Evolutionary conservation across 257 asterid genomes (phyloP), one percentile per base, ranked within the genome.

Genomic region (Solanum etuberosum): DNA sequence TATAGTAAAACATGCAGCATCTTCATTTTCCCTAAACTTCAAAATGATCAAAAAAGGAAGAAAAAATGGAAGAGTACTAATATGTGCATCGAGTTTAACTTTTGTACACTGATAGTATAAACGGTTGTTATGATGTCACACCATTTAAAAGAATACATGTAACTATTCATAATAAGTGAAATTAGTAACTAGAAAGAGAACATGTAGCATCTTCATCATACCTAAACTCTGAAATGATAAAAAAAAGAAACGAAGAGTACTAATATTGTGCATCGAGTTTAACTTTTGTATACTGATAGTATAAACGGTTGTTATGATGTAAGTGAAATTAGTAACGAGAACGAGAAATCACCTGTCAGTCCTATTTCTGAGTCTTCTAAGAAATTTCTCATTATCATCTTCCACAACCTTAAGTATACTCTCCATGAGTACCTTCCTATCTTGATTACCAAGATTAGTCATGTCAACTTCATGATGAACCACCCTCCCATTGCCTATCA

Each of bases 391-490:
- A 42, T 94, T 95, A 71, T 96, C 98, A 25, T 95, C 95, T 27
- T 96, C 98, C 3, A 93, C 97, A 63, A 89, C 95, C 40, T 92
- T 96, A 51, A 94, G 93, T 46, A 94, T 92, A 59, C 92, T 93
- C 78, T 93, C 97, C 96, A 96, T 72, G 40, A 96, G 77, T 81
- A 34, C 89, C 90, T 94, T 90, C 95, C 90, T 94, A 46, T 96
- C 98, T 89, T 93, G 93, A 83, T 81, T 89, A 21, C 94, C 95
- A 12, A 94, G 93, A 73, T 89, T 90, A 5, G 96, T 86, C 37
- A 93, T 93, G 76, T 94, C 96, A 86, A 94, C 91, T 87, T 94
- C 97, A 2, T 91, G 70, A n/a, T 54, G 89, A 27, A 93, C 82
- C 12, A 93, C 84, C 48, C 85, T 87, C 38, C 98, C 98, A 74